Evolutionary conservation across 352 stramenopile species (phyloP).

Genomic region (Phytophthora boehmeriae): DNA sequence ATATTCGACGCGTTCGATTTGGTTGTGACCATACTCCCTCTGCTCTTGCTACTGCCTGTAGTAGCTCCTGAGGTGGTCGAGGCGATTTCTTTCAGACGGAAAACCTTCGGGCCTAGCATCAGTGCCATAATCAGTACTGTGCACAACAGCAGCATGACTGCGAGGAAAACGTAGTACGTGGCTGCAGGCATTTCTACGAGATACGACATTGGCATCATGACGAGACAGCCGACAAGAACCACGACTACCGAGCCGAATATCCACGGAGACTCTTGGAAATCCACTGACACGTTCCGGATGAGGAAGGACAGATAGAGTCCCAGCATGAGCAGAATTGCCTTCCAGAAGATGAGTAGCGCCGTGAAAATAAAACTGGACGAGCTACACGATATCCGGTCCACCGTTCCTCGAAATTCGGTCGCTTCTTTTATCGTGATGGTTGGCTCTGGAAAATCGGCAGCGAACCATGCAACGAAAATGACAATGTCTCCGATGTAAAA

Average conservation of each 20-base stretch:
- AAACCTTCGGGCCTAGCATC: conserved; percentile 51
- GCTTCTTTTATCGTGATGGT: conserved; percentile 22
- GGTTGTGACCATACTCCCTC: not conserved
- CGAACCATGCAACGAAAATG: conserved; percentile 38
- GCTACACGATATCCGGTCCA: conserved; percentile 35
- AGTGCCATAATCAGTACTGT: conserved; percentile 45
- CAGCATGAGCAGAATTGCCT: conserved; percentile 48
- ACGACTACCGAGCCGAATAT: conserved; percentile 56
- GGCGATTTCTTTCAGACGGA: conserved; percentile 35
- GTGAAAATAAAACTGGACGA: conserved; percentile 61
- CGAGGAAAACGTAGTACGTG: conserved; percentile 46
- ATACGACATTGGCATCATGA: conserved; percentile 62
- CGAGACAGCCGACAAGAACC: conserved; percentile 50
- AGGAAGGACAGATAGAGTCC: conserved; percentile 60
- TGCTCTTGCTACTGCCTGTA: not conserved
- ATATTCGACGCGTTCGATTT: not conserved
- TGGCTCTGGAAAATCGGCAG: conserved; percentile 38
- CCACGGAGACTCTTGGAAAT: conserved; percentile 76
- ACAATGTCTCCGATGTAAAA: conserved; percentile 1
- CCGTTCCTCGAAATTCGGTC: conserved; percentile 28
- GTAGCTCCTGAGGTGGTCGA: not conserved
- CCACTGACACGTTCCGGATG: conserved; percentile 68
- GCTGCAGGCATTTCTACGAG: conserved; percentile 44
- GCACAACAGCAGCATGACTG: conserved; percentile 32
- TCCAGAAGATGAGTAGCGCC: conserved; percentile 60